Evolutionary conservation across 441 rosid genomes (phyloP).

Genomic region (Adansonia grandidieri): DNA sequence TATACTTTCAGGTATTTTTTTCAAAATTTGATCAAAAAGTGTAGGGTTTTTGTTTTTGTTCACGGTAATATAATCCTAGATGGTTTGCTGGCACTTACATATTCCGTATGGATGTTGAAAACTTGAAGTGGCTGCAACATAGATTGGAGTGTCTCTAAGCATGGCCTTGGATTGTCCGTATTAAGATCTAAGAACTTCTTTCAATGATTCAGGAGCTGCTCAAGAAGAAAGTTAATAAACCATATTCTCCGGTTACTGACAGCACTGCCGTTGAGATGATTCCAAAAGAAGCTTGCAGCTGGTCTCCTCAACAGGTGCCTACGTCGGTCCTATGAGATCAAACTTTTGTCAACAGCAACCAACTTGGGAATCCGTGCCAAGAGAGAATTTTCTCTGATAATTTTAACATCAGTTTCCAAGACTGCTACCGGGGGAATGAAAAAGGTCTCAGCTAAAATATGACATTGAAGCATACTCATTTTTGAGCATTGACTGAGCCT

Average conservation of each 20-base stretch:
- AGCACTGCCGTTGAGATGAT: slow-evolving; percentile 45
- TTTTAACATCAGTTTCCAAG: background rate
- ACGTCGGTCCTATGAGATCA: slow-evolving; percentile 43
- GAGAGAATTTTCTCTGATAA: background rate
- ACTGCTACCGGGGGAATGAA: background rate
- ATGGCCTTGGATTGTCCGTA: background rate
- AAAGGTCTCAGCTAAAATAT: background rate
- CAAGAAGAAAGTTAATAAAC: slow-evolving; percentile 76
- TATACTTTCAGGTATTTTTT: background rate
- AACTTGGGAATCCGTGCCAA: slow-evolving; percentile 19
- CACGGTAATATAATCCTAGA: background rate
- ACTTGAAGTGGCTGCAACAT: background rate
- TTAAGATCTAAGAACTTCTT: background rate
- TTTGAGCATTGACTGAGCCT: background rate
- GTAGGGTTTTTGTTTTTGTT: background rate
- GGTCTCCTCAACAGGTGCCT: slow-evolving; percentile 60
- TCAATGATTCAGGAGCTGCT: slow-evolving; percentile 58
- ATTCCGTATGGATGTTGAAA: background rate
- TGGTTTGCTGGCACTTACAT: background rate
- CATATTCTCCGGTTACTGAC: slow-evolving; percentile 68
- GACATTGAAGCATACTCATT: slow-evolving; percentile 6
- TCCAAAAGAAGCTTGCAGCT: slow-evolving; percentile 41
- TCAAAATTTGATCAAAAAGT: background rate
- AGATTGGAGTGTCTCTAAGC: slow-evolving; percentile 2
- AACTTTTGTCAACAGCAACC: slow-evolving; percentile 58